Percentiles rank a stretch among this genome's conserved stretches.
These are phyloP conservation scores for Diphasiastrum complanatum DNA, from an alignment of 83 land plant genomes.

Conservation along the genomic window DNA sequence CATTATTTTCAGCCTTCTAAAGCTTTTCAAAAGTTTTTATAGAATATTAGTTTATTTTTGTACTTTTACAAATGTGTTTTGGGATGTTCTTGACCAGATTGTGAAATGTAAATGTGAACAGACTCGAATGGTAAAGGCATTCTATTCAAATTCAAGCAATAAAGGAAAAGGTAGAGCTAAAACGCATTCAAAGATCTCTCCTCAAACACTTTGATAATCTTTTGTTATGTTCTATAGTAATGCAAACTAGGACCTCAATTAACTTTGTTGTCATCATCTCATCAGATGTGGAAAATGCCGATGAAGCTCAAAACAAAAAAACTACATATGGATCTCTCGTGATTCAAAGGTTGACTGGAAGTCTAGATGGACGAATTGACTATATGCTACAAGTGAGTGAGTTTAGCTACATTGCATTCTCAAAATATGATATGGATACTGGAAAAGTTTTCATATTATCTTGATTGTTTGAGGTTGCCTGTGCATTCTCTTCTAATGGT, in stretches of 20 bases:
- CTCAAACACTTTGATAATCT: no score
- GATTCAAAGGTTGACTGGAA: constrained; percentile 82
- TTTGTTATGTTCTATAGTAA: no score
- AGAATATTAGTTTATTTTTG: neutral
- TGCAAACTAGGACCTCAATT: no score
- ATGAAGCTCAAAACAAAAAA: constrained; percentile 30
- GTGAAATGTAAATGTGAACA: constrained; percentile 11
- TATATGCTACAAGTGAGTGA: constrained; percentile 70
- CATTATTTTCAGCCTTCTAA: neutral
- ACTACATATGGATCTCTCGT: constrained; percentile 69
- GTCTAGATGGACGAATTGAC: constrained; percentile 78
- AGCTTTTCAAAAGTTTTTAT: neutral
- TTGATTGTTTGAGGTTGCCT: no score
- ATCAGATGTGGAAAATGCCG: constrained; percentile 27
- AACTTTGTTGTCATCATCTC: neutral
- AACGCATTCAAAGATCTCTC: no score
- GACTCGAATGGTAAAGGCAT: constrained; percentile 30
- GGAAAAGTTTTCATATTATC: no score
- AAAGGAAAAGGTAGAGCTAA: constrained; percentile 24
- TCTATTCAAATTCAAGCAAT: constrained; percentile 16
- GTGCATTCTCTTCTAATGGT: no score
- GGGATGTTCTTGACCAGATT: neutral
- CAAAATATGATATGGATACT: no score
- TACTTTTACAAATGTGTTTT: neutral
- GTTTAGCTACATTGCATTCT: neutral